These are phyloP conservation scores for Oleoguttula mirabilis DNA, from an alignment of 495 filamentous ascomycete species.

Conservation along the genomic window DNA sequence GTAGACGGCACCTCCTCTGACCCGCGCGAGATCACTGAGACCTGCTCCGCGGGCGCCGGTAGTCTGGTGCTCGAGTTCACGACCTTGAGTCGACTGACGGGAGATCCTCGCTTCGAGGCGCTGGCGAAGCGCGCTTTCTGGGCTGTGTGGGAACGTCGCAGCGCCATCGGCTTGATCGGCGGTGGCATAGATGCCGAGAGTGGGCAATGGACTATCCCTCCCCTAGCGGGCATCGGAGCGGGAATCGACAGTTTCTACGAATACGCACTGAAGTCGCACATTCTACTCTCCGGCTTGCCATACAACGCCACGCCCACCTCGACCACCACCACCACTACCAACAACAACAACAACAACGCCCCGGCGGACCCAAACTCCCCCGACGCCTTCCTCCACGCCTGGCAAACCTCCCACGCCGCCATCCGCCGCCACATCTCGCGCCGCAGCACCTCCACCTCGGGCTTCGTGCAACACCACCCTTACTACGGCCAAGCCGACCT, in stretches of 20 bases:
- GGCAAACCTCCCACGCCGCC: constrained; percentile 72
- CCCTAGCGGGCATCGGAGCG: constrained; percentile 83
- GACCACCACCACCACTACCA: constrained; percentile 26
- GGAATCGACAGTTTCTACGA: constrained; percentile 97
- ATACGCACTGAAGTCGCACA: constrained; percentile 88
- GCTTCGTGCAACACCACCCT: constrained; percentile 59
- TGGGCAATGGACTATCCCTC: constrained; percentile 68
- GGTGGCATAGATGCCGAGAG: constrained; percentile 85
- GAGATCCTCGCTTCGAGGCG: constrained; percentile 74
- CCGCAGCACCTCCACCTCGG: constrained; percentile 26
- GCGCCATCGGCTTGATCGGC: constrained; percentile 75
- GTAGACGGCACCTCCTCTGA: constrained; percentile 32
- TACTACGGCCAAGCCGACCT: constrained; percentile 87
- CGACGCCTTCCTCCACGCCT: constrained; percentile 66
- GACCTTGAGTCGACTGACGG: constrained; percentile 76
- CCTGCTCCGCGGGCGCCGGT: constrained; percentile 89
- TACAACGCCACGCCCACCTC: neutral
- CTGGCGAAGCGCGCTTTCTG: constrained; percentile 86
- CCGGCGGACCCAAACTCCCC: constrained; percentile 26
- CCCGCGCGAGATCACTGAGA: constrained; percentile 71
- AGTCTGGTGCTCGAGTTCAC: constrained; percentile 90
- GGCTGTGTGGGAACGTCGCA: constrained; percentile 82
- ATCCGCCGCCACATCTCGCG: constrained; percentile 77
- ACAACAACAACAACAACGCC: neutral
- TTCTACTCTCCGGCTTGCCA: constrained; percentile 60